Percentiles rank a stretch among this genome's conserved stretches.
phyloP scores from a whole-genome alignment of 2,329 filamentous ascomycete genomes.

The Didymosphaeria variabile region DNA sequence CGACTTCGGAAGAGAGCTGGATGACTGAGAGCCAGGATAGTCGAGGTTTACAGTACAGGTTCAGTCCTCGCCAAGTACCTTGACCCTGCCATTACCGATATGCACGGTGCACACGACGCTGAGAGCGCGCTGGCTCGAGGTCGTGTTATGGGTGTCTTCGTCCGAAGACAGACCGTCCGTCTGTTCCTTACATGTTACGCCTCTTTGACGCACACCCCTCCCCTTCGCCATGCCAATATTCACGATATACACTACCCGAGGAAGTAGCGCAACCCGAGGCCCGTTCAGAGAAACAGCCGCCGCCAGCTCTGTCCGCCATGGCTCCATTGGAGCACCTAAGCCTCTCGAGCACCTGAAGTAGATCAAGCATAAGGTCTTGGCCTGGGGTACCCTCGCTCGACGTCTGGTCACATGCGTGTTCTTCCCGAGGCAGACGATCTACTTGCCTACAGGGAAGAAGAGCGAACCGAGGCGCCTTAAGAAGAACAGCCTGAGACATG shows the following conservation, averaged over 20 bases:
- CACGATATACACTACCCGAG: not conserved
- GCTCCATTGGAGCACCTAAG: not conserved
- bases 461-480: too few species aligned
- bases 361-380: not conserved
- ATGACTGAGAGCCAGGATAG: constrained; percentile 35
- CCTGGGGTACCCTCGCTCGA: not conserved
- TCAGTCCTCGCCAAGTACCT: not conserved
- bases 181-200: too few species aligned
- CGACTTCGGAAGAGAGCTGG: constrained; percentile 59
- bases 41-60: not conserved
- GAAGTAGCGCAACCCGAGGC: not conserved
- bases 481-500: too few species aligned
- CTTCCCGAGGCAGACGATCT: not conserved
- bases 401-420: not conserved
- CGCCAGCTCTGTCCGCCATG: not conserved
- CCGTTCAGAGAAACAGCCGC: not conserved
- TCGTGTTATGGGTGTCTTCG: too few species aligned
- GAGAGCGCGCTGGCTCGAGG: too few species aligned
- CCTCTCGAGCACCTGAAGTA: not conserved
- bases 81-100: too few species aligned
- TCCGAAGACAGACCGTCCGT: too few species aligned
- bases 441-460: too few species aligned
- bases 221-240: too few species aligned
- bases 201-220: too few species aligned
- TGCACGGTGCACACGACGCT: too few species aligned